These are phyloP conservation scores for Talaromyces sp. DNA, from an alignment of 2,329 filamentous ascomycete species.

Conservation along the genomic window DNA sequence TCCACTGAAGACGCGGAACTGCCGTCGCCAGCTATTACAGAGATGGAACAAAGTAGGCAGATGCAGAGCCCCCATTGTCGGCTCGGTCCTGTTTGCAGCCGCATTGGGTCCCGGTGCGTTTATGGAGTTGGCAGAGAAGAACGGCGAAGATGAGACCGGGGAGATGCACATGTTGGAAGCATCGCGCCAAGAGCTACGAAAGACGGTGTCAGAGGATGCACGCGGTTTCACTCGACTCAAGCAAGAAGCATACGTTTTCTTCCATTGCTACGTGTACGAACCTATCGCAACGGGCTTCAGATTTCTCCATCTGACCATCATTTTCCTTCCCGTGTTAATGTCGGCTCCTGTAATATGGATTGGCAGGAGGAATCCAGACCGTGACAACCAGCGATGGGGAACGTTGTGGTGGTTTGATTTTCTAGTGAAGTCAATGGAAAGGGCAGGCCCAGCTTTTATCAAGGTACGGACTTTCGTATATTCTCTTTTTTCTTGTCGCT, in stretches of 20 bases:
- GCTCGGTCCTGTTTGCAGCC: slow-evolving; percentile 36
- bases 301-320: slow-evolving; percentile 79
- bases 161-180: slow-evolving; percentile 83
- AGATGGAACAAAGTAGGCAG: slow-evolving; percentile 18
- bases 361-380: slow-evolving; percentile 57
- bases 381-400: slow-evolving; percentile 70
- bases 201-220: slow-evolving; percentile 59
- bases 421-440: slow-evolving; percentile 82
- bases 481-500: background rate
- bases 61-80: slow-evolving; percentile 23
- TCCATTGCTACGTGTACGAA: slow-evolving; percentile 62
- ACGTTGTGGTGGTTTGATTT: slow-evolving; percentile 94
- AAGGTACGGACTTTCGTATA: slow-evolving; percentile 56
- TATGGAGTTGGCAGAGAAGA: slow-evolving; percentile 52
- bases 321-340: slow-evolving; percentile 86
- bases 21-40: slow-evolving; percentile 12
- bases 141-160: slow-evolving; percentile 54
- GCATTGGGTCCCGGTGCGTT: slow-evolving; percentile 54
- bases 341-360: slow-evolving; percentile 77
- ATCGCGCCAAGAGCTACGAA: slow-evolving; percentile 71
- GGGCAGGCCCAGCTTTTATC: slow-evolving; percentile 91
- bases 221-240: slow-evolving; percentile 54
- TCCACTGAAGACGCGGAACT: slow-evolving; percentile 22
- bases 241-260: slow-evolving; percentile 58
- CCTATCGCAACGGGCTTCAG: slow-evolving; percentile 79